These are phyloP conservation scores for Fagopyrum esculentum DNA, from an alignment of 148 eudicot species.

Conservation along the genomic window DNA sequence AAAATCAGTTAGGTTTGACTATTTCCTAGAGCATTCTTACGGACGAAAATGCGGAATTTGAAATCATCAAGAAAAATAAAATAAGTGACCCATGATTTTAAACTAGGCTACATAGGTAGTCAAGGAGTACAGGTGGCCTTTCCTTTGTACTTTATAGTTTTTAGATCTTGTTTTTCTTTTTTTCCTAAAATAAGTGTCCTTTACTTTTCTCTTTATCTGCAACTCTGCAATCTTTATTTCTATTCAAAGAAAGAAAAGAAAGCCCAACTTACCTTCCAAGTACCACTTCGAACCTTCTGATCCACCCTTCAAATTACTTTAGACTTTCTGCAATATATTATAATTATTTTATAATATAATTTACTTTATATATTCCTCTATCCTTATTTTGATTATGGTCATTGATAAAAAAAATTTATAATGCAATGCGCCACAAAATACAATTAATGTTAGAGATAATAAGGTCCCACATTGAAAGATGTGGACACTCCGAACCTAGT, in stretches of 20 bases:
- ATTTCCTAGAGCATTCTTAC: too few species aligned
- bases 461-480: too few species aligned
- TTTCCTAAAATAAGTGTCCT: neutral
- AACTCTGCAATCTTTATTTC: neutral
- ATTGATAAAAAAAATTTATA: too few species aligned
- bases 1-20: too few species aligned
- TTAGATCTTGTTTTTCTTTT: neutral
- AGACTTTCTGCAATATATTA: neutral
- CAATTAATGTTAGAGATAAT: too few species aligned
- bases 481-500: too few species aligned
- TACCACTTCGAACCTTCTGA: neutral
- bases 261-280: neutral
- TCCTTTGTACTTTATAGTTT: neutral
- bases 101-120: too few species aligned
- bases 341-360: neutral
- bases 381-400: neutral
- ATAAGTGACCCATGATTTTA: too few species aligned
- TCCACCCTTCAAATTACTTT: neutral
- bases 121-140: neutral
- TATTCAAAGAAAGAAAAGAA: neutral
- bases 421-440: too few species aligned
- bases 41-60: too few species aligned
- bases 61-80: too few species aligned
- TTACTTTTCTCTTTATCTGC: neutral
- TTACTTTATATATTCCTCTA: neutral